Percentiles rank a stretch among this genome's conserved stretches.
phyloP scores from a whole-genome alignment of 768 basidiomycete species.

The Tephrocybe sp. region DNA sequence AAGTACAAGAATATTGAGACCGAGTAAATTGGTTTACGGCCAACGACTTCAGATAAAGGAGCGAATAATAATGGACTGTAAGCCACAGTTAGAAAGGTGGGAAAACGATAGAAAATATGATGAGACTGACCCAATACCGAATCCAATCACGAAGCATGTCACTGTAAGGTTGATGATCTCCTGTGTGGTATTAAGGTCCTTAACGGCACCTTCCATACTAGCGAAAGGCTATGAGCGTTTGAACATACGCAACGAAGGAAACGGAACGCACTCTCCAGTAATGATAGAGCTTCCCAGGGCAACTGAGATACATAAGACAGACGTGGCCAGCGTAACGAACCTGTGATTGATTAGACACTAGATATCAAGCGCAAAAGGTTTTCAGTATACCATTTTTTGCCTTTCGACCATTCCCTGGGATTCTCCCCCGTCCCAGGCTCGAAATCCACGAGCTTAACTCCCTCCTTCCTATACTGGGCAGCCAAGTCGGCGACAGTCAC shows the following conservation, averaged over 20 bases:
- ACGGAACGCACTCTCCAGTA: slow-evolving; percentile 36
- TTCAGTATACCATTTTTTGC: slow-evolving; percentile 33
- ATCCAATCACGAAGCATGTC: slow-evolving; percentile 45
- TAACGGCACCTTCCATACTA: slow-evolving; percentile 33
- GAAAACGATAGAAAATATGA: slow-evolving; percentile 12
- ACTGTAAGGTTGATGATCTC: slow-evolving; percentile 40
- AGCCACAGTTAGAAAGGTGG: slow-evolving; percentile 1
- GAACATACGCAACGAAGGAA: not conserved
- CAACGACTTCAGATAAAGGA: slow-evolving; percentile 37
- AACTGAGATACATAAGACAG: slow-evolving; percentile 36
- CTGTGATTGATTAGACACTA: slow-evolving; percentile 16
- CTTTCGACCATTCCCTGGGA: slow-evolving; percentile 4
- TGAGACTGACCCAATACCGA: slow-evolving; percentile 35
- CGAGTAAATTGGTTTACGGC: slow-evolving; percentile 35
- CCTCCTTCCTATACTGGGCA: slow-evolving; percentile 9
- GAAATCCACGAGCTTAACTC: slow-evolving; percentile 10
- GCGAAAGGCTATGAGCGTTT: not conserved
- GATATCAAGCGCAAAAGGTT: not conserved
- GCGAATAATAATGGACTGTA: slow-evolving; percentile 40
- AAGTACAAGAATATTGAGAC: slow-evolving; percentile 39
- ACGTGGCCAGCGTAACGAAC: slow-evolving; percentile 34
- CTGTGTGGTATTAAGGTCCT: slow-evolving; percentile 31
- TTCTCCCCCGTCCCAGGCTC: slow-evolving; percentile 5
- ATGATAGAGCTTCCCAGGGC: slow-evolving; percentile 39
- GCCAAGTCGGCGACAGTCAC: slow-evolving; percentile 34